These are phyloP conservation scores for Trebouxiophyceae sp. DNA, from an alignment of 163 green algal species.

Conservation along the genomic window DNA sequence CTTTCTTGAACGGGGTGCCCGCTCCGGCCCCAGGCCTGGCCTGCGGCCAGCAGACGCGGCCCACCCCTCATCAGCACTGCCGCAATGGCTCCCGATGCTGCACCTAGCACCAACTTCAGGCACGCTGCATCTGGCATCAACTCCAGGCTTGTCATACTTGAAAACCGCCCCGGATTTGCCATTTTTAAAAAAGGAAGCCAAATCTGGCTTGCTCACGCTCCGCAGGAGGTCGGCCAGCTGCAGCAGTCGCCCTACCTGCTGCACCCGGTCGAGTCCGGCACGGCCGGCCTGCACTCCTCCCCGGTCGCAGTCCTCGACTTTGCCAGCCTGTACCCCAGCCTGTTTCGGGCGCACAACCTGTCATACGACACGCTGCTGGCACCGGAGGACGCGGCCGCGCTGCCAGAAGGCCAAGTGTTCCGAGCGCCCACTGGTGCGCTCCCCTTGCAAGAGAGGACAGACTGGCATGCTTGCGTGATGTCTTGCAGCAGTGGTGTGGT, in stretches of 20 bases:
- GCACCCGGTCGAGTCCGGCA: conserved; percentile 62
- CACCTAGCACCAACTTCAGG: too few species aligned
- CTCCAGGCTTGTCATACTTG: too few species aligned
- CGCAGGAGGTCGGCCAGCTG: conserved; percentile 32
- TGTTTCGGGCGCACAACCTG: conserved; percentile 72
- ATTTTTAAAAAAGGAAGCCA: too few species aligned
- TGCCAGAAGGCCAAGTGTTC: conserved; percentile 31
- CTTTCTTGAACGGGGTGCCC: too few species aligned
- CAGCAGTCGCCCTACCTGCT: conserved; percentile 69
- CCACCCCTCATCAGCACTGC: too few species aligned
- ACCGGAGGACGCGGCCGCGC: conserved; percentile 27
- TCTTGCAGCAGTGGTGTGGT: neutral
- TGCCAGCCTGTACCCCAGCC: conserved; percentile 66
- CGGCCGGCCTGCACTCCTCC: conserved; percentile 45
- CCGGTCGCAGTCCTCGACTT: conserved; percentile 78
- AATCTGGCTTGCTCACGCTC: too few species aligned
- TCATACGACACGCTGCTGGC: conserved; percentile 71
- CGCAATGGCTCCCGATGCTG: too few species aligned
- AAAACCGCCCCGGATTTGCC: too few species aligned
- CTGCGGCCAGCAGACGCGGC: too few species aligned
- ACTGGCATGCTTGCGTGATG: neutral
- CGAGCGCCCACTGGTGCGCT: conserved; percentile 18
- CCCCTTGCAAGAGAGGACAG: neutral
- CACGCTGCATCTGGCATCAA: too few species aligned
- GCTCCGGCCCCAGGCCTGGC: too few species aligned